Evolutionary conservation across 257 asterid species (phyloP).

Genomic region (Nicotiana otophora): DNA sequence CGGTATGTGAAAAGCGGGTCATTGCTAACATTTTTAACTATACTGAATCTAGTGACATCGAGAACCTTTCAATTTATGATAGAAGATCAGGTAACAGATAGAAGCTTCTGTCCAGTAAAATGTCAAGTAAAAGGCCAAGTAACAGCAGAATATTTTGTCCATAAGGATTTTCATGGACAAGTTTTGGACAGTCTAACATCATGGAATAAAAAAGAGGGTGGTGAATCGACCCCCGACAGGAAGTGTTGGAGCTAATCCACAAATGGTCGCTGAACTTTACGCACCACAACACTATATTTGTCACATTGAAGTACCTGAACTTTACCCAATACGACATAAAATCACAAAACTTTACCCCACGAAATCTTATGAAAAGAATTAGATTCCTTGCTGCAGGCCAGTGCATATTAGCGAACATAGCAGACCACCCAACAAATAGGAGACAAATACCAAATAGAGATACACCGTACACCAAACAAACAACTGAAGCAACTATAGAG

Average conservation of each 20-base stretch:
- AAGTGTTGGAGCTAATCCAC: not conserved
- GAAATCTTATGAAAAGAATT: not conserved
- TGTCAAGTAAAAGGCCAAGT: not conserved
- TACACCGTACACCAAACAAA: not conserved
- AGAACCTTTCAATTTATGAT: not conserved
- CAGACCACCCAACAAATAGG: too few relatives aligned
- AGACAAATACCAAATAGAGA: too few relatives aligned
- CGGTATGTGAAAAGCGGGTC: not conserved
- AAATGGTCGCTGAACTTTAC: not conserved
- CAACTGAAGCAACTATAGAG: not conserved
- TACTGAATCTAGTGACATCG: not conserved
- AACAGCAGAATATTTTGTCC: not conserved
- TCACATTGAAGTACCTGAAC: not conserved
- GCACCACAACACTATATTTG: not conserved
- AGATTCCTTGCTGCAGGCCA: not conserved
- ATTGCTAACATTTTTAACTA: not conserved
- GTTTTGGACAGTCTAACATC: not conserved
- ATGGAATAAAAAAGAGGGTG: not conserved
- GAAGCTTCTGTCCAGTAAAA: not conserved
- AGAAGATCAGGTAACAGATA: not conserved
- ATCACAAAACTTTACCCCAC: not conserved
- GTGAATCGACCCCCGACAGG: not conserved
- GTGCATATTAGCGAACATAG: not conserved
- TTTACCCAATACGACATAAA: not conserved
- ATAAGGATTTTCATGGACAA: not conserved